These are phyloP conservation scores for Scutellaria minor DNA, from an alignment of 257 asterid genomes.

Conservation along the genomic window DNA sequence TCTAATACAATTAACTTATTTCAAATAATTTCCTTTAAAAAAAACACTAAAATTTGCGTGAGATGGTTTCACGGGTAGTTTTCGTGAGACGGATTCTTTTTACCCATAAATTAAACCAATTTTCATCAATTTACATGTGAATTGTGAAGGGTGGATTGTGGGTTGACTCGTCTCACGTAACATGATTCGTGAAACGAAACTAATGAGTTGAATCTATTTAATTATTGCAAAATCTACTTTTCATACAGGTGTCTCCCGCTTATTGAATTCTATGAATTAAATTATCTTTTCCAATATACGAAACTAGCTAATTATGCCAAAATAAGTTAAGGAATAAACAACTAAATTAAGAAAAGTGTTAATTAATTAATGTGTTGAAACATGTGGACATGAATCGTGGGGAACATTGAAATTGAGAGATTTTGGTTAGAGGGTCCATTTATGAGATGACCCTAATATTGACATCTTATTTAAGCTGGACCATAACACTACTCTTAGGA, in stretches of 20 bases:
- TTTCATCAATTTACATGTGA: no score
- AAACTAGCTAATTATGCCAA: neutral
- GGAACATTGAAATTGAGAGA: constrained; percentile 53
- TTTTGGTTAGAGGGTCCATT: constrained; percentile 43
- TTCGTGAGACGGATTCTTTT: no score
- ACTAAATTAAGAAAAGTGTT: neutral
- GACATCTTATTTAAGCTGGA: constrained; percentile 44
- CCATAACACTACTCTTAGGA: constrained; percentile 43
- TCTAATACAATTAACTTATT: no score
- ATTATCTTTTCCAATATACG: neutral
- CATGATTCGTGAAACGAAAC: no score
- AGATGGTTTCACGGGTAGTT: no score
- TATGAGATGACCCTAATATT: constrained; percentile 50
- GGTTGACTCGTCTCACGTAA: no score
- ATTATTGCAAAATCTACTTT: neutral
- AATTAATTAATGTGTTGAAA: constrained; percentile 28
- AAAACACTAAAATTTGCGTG: no score
- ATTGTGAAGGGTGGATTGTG: no score
- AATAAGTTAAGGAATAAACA: neutral
- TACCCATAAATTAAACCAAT: no score
- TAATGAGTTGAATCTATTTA: no score
- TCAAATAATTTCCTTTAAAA: no score
- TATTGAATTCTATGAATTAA: neutral
- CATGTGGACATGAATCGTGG: constrained; percentile 51
- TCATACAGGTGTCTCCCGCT: neutral